A percentile compares a stretch with the other conserved stretches of the same genome.
These are phyloP conservation scores for Forsythia viridissima DNA, from an alignment of 257 asterid species.

Conservation along the genomic window DNA sequence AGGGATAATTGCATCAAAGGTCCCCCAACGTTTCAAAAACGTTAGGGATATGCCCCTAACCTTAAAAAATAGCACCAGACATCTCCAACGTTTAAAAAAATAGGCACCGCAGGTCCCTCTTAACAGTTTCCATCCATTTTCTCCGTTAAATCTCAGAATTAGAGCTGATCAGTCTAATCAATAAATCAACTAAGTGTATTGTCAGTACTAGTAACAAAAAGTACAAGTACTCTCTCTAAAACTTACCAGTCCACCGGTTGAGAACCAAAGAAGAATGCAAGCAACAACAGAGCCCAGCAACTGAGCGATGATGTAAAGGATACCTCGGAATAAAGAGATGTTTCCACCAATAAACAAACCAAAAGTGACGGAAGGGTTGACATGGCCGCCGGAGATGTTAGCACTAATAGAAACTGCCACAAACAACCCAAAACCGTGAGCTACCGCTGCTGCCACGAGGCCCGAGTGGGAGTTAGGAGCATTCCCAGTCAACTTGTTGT, in stretches of 20 bases:
- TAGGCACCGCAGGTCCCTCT: too few relatives aligned
- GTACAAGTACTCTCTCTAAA: background rate
- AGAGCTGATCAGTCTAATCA: too few relatives aligned
- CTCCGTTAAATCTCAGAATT: too few relatives aligned
- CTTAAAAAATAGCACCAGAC: too few relatives aligned
- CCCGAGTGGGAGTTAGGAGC: conserved; percentile 39
- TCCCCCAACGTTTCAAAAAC: too few relatives aligned
- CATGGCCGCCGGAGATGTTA: conserved; percentile 76
- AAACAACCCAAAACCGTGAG: conserved; percentile 54
- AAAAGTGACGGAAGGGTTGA: conserved; percentile 69
- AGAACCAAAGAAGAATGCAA: conserved; percentile 52
- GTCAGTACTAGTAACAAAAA: too few relatives aligned
- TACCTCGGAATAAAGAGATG: conserved; percentile 56
- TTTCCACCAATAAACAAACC: conserved; percentile 68
- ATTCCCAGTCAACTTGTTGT: conserved; percentile 39
- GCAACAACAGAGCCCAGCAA: conserved; percentile 57
- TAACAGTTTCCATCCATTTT: too few relatives aligned
- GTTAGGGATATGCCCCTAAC: too few relatives aligned
- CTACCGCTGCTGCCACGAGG: conserved; percentile 50
- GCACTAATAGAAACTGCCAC: conserved; percentile 49
- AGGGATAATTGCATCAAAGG: too few relatives aligned
- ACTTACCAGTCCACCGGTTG: conserved; percentile 58
- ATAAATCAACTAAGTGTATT: too few relatives aligned
- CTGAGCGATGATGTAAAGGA: conserved; percentile 63
- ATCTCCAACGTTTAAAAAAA: too few relatives aligned